phyloP scores from a whole-genome alignment of 108 stramenopile species.

The Discostella pseudostelligera region DNA sequence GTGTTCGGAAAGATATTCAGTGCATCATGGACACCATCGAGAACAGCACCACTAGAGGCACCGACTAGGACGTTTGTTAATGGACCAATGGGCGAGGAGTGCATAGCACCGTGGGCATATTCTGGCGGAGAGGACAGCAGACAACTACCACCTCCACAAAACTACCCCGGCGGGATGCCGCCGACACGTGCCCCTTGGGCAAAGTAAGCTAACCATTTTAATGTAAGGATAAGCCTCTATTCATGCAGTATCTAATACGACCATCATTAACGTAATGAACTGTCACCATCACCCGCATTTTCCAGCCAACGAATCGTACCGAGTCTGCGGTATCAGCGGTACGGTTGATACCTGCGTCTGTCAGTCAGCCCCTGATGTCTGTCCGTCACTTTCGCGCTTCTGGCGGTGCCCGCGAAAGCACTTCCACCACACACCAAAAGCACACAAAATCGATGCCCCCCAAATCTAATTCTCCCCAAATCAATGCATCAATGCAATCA shows the following conservation, averaged over 20 bases:
- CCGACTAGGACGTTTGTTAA: conserved; percentile 62
- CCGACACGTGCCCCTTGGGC: conserved; percentile 57
- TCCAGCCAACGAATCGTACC: too few species aligned
- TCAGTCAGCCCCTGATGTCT: neutral
- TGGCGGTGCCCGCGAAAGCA: neutral
- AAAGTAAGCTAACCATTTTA: conserved; percentile 36
- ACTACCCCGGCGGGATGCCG: conserved; percentile 36
- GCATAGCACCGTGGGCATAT: conserved; percentile 60
- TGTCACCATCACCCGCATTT: too few species aligned
- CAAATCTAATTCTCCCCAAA: too few species aligned
- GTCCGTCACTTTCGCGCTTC: neutral
- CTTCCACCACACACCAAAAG: too few species aligned
- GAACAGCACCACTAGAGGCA: conserved; percentile 40
- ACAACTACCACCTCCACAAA: neutral
- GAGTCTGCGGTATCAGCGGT: too few species aligned
- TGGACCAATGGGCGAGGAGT: conserved; percentile 38
- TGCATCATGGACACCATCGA: conserved; percentile 69
- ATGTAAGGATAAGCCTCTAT: too few species aligned
- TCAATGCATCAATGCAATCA: neutral
- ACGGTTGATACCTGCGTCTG: too few species aligned
- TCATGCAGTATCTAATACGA: too few species aligned
- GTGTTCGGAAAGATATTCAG: conserved; percentile 86
- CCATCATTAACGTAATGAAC: too few species aligned
- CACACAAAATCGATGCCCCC: neutral
- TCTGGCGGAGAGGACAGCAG: too few species aligned